Evolutionary conservation across 768 basidiomycete species (phyloP).

Genomic region (Hericium coralloides): DNA sequence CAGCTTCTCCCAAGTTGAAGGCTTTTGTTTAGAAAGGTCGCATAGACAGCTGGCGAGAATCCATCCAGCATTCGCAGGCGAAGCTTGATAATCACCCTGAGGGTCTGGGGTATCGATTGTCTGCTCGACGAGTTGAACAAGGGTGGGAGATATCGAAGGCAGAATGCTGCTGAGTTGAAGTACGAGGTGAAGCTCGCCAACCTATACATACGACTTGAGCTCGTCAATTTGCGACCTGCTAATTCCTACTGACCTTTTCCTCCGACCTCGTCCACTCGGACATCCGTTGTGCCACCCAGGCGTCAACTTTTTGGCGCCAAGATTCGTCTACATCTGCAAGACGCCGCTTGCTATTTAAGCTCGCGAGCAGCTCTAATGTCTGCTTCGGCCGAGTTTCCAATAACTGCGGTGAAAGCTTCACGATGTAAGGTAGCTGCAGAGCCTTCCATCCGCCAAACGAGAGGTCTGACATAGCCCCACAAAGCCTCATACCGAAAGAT

Average conservation of each 20-base stretch:
- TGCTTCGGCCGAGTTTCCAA: slow-evolving; percentile 33
- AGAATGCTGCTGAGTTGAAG: slow-evolving; percentile 45
- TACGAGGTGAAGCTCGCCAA: slow-evolving; percentile 43
- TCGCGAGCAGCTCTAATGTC: slow-evolving; percentile 42
- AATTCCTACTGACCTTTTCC: slow-evolving; percentile 28
- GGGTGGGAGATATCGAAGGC: slow-evolving; percentile 30
- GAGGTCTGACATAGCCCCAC: slow-evolving; percentile 52
- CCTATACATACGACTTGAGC: slow-evolving; percentile 23
- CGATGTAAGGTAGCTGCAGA: slow-evolving; percentile 50
- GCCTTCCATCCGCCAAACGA: slow-evolving; percentile 76
- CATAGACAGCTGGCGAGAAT: slow-evolving; percentile 53
- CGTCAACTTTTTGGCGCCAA: slow-evolving; percentile 48
- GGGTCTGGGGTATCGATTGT: slow-evolving; percentile 25
- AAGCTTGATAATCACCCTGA: slow-evolving; percentile 20
- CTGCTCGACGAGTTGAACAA: slow-evolving; percentile 37
- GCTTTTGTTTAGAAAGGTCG: slow-evolving; percentile 35
- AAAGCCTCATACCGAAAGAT: slow-evolving; percentile 43
- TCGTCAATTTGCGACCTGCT: not conserved
- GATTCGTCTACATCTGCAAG: slow-evolving; percentile 49
- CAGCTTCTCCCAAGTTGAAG: slow-evolving; percentile 35
- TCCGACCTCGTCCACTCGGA: slow-evolving; percentile 29
- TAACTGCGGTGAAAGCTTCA: slow-evolving; percentile 40
- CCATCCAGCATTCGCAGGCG: slow-evolving; percentile 39
- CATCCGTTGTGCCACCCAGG: slow-evolving; percentile 37
- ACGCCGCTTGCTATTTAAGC: slow-evolving; percentile 37